A percentile compares a stretch with the other conserved stretches of the same genome.
These are phyloP conservation scores for Verbena officinalis DNA, from an alignment of 257 asterid genomes.

Conservation along the genomic window DNA sequence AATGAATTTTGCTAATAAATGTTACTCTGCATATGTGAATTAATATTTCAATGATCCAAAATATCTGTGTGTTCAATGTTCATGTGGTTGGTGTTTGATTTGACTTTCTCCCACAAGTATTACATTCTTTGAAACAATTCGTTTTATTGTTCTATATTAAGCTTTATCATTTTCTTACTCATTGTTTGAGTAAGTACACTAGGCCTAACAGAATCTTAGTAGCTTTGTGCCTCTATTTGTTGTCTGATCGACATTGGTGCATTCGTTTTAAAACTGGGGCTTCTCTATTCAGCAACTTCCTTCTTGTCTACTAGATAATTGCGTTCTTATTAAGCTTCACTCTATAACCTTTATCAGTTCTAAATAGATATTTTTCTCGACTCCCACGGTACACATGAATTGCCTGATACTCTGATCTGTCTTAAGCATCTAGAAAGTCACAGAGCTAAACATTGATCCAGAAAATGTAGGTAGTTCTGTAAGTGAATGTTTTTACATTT, in stretches of 20 bases:
- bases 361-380: neutral
- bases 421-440: neutral
- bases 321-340: neutral
- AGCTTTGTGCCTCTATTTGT: neutral
- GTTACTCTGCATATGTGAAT: neutral
- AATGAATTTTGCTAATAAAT: neutral
- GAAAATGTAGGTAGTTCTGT: neutral
- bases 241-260: neutral
- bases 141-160: no score
- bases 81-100: constrained; percentile 13
- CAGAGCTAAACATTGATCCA: no score
- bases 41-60: neutral
- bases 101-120: no score
- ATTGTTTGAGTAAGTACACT: neutral
- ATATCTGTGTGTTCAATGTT: neutral
- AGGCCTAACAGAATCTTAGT: neutral
- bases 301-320: neutral
- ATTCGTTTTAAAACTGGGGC: neutral
- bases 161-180: no score
- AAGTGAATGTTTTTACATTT: neutral
- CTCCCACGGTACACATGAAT: neutral
- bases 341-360: neutral
- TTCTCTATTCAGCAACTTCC: neutral
- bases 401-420: neutral
- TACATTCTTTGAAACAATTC: no score